Conservation (phyloP, 805 yeast genomes). For the Hanseniaspora lindneri region DNA sequence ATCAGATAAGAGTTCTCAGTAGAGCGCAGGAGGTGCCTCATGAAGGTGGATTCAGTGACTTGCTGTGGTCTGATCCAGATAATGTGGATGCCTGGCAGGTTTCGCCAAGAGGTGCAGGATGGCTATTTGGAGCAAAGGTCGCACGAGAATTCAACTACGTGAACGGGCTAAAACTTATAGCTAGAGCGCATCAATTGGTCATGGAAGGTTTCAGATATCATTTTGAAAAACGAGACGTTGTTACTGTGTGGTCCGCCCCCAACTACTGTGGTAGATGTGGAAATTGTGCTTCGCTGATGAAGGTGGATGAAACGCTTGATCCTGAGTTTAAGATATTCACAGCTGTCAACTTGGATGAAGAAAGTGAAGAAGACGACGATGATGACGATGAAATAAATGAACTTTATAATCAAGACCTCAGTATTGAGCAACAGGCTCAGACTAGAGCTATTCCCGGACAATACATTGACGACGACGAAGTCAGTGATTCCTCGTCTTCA, state of each 20-base stretch:
- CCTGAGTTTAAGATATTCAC: slow-evolving; percentile 89
- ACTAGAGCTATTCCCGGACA: slow-evolving; percentile 9
- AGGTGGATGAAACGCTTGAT: slow-evolving; percentile 71
- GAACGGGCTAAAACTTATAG: slow-evolving; percentile 68
- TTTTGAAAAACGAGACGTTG: slow-evolving; percentile 78
- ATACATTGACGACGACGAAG: slow-evolving; percentile 6
- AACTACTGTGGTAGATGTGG: slow-evolving; percentile 97
- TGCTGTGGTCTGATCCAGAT: slow-evolving; percentile 86
- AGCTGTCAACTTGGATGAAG: slow-evolving; percentile 79
- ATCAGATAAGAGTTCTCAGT: slow-evolving; percentile 79
- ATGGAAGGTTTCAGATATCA: slow-evolving; percentile 94
- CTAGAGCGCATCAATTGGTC: slow-evolving; percentile 93
- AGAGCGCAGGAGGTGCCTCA: slow-evolving; percentile 95
- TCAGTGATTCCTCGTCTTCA: slow-evolving; percentile 7
- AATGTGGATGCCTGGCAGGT: slow-evolving; percentile 68
- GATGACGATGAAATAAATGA: slow-evolving; percentile 13
- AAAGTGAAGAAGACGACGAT: slow-evolving; percentile 18
- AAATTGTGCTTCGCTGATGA: slow-evolving; percentile 95
- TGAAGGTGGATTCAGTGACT: slow-evolving; percentile 95
- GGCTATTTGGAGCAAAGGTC: slow-evolving; percentile 73
- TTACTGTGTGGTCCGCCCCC: slow-evolving; percentile 96
- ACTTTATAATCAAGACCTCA: slow-evolving; percentile 10
- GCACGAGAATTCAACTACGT: slow-evolving; percentile 60
- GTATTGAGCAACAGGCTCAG: slow-evolving; percentile 12
- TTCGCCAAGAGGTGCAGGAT: slow-evolving; percentile 94